Evolutionary conservation across 139 green algal genomes (phyloP).

Genomic region (Chlorella sp.): DNA sequence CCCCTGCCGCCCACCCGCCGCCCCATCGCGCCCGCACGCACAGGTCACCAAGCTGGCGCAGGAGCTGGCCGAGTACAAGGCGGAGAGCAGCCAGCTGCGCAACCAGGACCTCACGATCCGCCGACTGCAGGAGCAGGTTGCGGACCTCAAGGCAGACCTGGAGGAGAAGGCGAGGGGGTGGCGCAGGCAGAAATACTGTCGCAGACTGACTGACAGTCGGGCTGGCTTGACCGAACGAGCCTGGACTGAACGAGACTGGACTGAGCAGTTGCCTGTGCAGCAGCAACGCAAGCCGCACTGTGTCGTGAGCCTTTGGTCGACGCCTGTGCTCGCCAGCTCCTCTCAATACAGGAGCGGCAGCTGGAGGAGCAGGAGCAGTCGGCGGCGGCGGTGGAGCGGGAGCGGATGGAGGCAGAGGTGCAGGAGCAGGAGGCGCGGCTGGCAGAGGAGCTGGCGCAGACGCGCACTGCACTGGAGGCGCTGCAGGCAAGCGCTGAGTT

Average conservation of each 20-base stretch:
- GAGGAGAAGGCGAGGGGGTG: constrained; percentile 35
- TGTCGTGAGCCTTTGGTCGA: no score
- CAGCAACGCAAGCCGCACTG: no score
- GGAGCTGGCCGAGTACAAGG: constrained; percentile 86
- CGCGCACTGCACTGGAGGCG: no score
- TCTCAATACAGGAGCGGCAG: constrained; percentile 49
- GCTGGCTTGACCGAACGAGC: no score
- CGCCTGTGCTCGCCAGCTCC: no score
- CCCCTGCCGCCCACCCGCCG: background rate
- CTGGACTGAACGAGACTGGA: background rate
- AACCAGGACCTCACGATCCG: constrained; percentile 89
- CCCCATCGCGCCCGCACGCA: constrained; percentile 26
- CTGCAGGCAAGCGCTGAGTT: no score
- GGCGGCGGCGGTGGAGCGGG: constrained; percentile 57
- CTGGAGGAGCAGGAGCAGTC: constrained; percentile 52
- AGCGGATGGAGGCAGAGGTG: constrained; percentile 36
- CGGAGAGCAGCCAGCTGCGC: constrained; percentile 74
- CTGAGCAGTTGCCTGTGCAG: no score
- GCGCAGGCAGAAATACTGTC: no score
- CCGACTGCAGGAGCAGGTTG: constrained; percentile 71
- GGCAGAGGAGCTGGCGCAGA: constrained; percentile 61
- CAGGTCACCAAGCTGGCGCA: constrained; percentile 13
- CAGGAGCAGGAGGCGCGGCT: constrained; percentile 60
- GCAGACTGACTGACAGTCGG: no score
- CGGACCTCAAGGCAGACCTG: constrained; percentile 54